Evolutionary conservation across 106 monocot genomes (phyloP).

Genomic region (Dioscorea dumetorum): DNA sequence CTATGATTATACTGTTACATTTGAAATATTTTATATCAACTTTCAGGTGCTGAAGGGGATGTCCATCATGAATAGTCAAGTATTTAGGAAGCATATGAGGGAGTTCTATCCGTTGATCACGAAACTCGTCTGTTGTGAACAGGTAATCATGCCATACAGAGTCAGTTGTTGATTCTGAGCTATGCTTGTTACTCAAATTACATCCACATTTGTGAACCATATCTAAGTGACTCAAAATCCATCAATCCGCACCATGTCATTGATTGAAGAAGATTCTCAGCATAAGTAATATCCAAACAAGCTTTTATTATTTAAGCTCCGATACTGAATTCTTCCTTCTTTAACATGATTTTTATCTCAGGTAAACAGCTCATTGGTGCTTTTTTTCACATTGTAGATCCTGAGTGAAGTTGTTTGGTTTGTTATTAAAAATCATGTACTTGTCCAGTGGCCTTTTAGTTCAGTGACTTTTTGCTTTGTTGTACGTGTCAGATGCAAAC

Average conservation of each 20-base stretch:
- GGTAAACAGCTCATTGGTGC: too few relatives aligned
- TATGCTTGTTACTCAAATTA: not conserved
- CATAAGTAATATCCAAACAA: not conserved
- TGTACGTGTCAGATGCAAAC: too few relatives aligned
- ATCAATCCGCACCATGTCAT: not conserved
- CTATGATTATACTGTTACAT: not conserved
- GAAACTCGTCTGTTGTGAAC: slow-evolving; percentile 81
- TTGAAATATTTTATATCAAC: not conserved
- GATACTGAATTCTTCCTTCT: too few relatives aligned
- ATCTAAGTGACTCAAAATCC: not conserved
- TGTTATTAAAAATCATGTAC: too few relatives aligned
- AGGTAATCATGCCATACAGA: slow-evolving; percentile 36
- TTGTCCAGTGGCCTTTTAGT: too few relatives aligned
- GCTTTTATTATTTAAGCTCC: too few relatives aligned
- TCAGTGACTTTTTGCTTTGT: too few relatives aligned
- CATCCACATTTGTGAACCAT: not conserved
- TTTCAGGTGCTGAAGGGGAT: slow-evolving; percentile 77
- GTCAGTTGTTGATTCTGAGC: not conserved
- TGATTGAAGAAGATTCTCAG: not conserved
- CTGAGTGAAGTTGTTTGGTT: too few relatives aligned
- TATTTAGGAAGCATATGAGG: slow-evolving; percentile 68
- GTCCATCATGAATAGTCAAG: slow-evolving; percentile 54
- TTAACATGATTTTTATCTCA: too few relatives aligned
- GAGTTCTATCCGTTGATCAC: slow-evolving; percentile 80
- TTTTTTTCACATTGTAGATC: too few relatives aligned